Percentiles rank a stretch among this genome's conserved stretches.
These are phyloP conservation scores for Suillus discolor DNA, from an alignment of 768 basidiomycete species.

Conservation along the genomic window DNA sequence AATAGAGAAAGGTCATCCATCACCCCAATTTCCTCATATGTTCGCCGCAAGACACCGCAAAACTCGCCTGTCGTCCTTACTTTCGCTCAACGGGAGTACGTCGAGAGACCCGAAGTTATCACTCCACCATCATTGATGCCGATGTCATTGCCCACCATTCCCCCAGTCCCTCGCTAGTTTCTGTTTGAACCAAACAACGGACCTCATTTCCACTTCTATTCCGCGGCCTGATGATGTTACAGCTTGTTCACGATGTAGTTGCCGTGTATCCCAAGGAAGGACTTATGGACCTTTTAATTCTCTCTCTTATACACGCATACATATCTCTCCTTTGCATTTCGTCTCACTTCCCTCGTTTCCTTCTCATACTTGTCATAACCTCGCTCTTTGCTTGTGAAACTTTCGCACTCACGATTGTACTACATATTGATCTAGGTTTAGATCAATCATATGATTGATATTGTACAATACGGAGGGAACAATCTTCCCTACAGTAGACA, in stretches of 20 bases:
- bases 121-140: slow-evolving; percentile 33
- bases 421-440: background rate
- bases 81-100: slow-evolving; percentile 46
- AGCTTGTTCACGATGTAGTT: slow-evolving; percentile 11
- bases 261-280: slow-evolving; percentile 10
- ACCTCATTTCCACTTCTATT: background rate
- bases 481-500: background rate
- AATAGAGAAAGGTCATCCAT: slow-evolving; percentile 60
- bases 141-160: slow-evolving; percentile 67
- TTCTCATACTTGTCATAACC: background rate
- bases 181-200: background rate
- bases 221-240: slow-evolving; percentile 1
- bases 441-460: background rate
- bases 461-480: background rate
- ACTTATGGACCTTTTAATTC: slow-evolving; percentile 11
- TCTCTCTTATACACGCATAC: slow-evolving; percentile 6
- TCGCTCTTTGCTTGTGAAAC: slow-evolving; percentile 23
- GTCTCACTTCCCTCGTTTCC: slow-evolving; percentile 15
- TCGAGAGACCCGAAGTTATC: slow-evolving; percentile 34
- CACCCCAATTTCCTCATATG: slow-evolving; percentile 80
- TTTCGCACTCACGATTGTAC: slow-evolving; percentile 17
- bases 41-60: slow-evolving; percentile 78
- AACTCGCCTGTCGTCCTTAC: slow-evolving; percentile 70
- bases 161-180: slow-evolving; percentile 32
- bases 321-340: slow-evolving; percentile 4